Conservation (phyloP, 1,139 yeast species). For the Blastobotrys capitulatus region DNA sequence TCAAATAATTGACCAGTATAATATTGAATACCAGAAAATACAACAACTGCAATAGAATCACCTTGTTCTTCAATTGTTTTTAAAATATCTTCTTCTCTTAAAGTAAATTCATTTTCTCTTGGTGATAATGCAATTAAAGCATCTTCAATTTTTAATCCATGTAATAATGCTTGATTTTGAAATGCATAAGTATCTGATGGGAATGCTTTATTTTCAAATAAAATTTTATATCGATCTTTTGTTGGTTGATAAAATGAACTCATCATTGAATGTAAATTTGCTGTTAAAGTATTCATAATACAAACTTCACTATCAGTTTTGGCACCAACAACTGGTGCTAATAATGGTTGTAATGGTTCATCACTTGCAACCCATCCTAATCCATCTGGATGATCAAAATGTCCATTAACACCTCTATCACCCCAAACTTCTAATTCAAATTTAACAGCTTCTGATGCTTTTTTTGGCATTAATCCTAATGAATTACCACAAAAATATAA, state of each 20-base stretch:
- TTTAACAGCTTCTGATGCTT: conserved; percentile 51
- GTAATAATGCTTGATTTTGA: conserved; percentile 61
- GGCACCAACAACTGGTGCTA: conserved; percentile 78
- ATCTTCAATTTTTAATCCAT: conserved; percentile 51
- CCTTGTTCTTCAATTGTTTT: conserved; percentile 49
- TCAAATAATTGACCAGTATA: conserved; percentile 88
- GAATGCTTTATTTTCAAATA: conserved; percentile 82
- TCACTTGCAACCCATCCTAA: conserved; percentile 80
- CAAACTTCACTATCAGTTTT: conserved; percentile 62
- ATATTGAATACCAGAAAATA: conserved; percentile 86
- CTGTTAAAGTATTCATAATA: conserved; percentile 79
- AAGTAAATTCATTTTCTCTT: conserved; percentile 46
- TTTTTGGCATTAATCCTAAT: conserved; percentile 78
- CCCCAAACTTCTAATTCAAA: conserved; percentile 80
- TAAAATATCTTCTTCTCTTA: conserved; percentile 61
- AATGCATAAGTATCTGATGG: conserved; percentile 92
- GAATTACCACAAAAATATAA: conserved; percentile 87
- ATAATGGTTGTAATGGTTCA: conserved; percentile 59
- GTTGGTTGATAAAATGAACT: conserved; percentile 69
- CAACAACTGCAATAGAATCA: conserved; percentile 65
- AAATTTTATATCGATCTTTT: conserved; percentile 55
- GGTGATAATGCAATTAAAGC: conserved; percentile 64
- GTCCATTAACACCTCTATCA: conserved; percentile 74
- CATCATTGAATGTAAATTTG: conserved; percentile 70
- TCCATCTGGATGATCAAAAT: conserved; percentile 54